Base-by-base conservation (phyloP, 768 basidiomycete species). In the Boletellus ananiceps region DNA sequence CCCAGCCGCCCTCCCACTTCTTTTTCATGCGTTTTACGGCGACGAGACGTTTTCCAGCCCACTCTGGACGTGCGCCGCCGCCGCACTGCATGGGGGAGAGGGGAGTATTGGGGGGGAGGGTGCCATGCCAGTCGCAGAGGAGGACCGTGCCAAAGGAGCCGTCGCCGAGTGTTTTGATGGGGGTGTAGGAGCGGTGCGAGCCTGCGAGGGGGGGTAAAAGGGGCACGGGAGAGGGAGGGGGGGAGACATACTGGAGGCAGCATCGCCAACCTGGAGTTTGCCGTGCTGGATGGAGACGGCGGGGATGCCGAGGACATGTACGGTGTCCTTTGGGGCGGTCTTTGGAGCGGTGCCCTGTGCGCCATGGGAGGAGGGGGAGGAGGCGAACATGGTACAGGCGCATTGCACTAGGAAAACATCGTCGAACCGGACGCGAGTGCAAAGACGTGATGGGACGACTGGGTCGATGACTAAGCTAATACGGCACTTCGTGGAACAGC, bases 1-100 rank as follows among this genome's bases (percentile, higher is more conserved):
- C 87, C 96, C 96, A 99, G 32, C 96, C 94, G 31, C 93, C 91
- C 63, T 96, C 91, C 89, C 93, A 97, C 57, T 81, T 85, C 76
- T 86, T 90, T 79, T 92, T 98, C 94, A 98, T 98, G 63, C 93
- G 75, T 75, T 99, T 99, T 59, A 99, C 82, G 51, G 96, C 96
- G 51, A 98, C 96, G 55, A 99, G 80, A 50, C 89, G 81, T 73
- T 93, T 97, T 49, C 91, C 93, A 42, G 80, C 78, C 85, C 94
- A 99, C 68, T 97, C 95, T 53, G 93, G 88, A 56, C 93, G 75
- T 40, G 90, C 89, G 47, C 92, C 90, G 44, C 86, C 88, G 42
- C 91, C 90, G 70, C 91, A 91, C 67, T 96, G 93, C 94, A 96
- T 96, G 33, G 93, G 88, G 18, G 93, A 93, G 55, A 92, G 72